These are phyloP conservation scores for Pterocarpus santalinus DNA, from an alignment of 306 rosid genomes.

Conservation along the genomic window DNA sequence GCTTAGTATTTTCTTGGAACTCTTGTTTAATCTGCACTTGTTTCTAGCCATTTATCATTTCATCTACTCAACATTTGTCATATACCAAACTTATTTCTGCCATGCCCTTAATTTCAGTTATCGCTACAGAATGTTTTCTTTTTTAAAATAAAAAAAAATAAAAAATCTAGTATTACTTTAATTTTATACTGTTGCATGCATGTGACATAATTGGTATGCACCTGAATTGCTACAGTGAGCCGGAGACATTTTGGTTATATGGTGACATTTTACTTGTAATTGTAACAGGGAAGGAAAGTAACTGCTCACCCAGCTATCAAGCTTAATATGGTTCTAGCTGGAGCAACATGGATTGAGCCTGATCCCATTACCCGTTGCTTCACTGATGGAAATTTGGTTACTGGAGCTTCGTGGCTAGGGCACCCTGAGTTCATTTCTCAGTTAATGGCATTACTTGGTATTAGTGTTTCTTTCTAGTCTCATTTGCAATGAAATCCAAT, in stretches of 20 bases:
- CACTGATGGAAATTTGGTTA: slow-evolving; percentile 71
- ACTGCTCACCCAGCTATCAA: slow-evolving; percentile 72
- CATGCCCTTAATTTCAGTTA: no score
- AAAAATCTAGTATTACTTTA: no score
- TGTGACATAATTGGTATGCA: no score
- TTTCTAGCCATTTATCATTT: background rate
- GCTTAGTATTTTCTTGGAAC: background rate
- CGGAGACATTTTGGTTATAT: background rate
- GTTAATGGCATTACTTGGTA: slow-evolving; percentile 62
- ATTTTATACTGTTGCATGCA: no score
- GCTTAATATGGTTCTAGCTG: slow-evolving; percentile 62
- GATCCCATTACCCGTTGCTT: slow-evolving; percentile 56
- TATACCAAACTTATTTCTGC: no score
- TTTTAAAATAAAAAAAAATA: no score
- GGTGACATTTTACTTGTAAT: background rate
- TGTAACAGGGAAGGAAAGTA: slow-evolving; percentile 66
- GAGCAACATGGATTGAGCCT: slow-evolving; percentile 73
- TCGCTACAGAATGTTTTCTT: no score
- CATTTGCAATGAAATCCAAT: background rate
- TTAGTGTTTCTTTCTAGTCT: slow-evolving; percentile 52
- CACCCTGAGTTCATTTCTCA: slow-evolving; percentile 76
- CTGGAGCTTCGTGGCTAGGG: slow-evolving; percentile 76
- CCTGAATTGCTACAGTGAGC: background rate
- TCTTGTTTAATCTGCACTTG: background rate
- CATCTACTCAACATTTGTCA: no score